Percentiles rank a stretch among this genome's conserved stretches.
These are phyloP conservation scores for Cystobasidium pallidum DNA, from an alignment of 1,284 basidiomycete genomes.

Conservation along the genomic window DNA sequence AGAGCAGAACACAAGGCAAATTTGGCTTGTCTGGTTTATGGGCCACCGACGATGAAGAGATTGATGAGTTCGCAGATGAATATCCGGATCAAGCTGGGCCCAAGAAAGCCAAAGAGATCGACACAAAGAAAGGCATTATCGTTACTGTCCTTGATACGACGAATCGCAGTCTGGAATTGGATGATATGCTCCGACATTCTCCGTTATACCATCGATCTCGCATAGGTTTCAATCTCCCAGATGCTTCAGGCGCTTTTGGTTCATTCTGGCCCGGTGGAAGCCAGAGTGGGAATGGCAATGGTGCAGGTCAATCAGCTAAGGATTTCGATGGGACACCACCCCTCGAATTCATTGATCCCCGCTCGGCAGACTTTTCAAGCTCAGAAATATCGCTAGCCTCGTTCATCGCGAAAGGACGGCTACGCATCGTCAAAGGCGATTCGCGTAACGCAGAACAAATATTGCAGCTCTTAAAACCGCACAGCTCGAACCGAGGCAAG, in stretches of 20 bases:
- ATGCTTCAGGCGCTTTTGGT: neutral
- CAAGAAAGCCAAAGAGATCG: constrained; percentile 9
- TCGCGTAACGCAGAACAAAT: constrained; percentile 44
- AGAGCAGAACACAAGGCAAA: neutral
- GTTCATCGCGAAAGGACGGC: constrained; percentile 47
- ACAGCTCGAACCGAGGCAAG: constrained; percentile 13
- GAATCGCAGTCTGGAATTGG: constrained; percentile 49
- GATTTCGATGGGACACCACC: constrained; percentile 36
- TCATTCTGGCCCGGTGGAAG: neutral
- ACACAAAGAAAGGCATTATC: constrained; percentile 26
- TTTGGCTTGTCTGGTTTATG: constrained; percentile 22
- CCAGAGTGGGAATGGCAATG: neutral
- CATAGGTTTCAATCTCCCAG: constrained; percentile 39
- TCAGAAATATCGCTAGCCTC: constrained; percentile 49
- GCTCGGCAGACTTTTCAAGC: constrained; percentile 50
- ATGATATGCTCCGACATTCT: constrained; percentile 50
- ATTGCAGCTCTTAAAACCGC: constrained; percentile 33
- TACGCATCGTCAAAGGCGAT: constrained; percentile 50
- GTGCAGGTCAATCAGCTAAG: neutral
- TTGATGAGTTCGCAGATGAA: neutral
- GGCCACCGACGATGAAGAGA: constrained; percentile 24
- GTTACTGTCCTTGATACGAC: constrained; percentile 45
- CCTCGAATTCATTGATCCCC: constrained; percentile 50
- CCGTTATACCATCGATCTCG: constrained; percentile 47
- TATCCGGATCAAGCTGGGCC: neutral